A percentile compares a stretch with the other conserved stretches of the same genome.
Evolutionary conservation across 192 early-diverging fungal species (phyloP).

Genomic region (Coemansia sp.): DNA sequence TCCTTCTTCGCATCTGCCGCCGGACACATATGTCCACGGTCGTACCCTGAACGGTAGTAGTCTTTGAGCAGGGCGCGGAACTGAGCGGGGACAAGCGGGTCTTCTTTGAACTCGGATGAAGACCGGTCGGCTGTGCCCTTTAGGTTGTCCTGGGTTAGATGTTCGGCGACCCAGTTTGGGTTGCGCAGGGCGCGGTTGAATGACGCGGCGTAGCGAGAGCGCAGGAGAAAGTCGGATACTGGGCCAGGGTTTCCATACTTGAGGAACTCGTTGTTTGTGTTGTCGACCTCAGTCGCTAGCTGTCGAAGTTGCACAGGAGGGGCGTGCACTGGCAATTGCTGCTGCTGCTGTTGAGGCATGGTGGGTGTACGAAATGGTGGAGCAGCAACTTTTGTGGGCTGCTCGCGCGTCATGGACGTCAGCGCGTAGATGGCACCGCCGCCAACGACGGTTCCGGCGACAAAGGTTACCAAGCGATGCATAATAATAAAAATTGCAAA

Average conservation of each 20-base stretch:
- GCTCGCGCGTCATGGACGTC: constrained; percentile 7
- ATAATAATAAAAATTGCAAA: constrained; percentile 7
- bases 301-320: constrained; percentile 32
- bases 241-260: constrained; percentile 63
- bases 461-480: constrained; percentile 49
- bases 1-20: constrained; percentile 82
- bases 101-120: constrained; percentile 79
- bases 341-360: constrained; percentile 10
- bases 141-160: constrained; percentile 64
- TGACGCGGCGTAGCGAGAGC: constrained; percentile 72
- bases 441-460: constrained; percentile 45
- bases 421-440: constrained; percentile 46
- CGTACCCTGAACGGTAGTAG: constrained; percentile 81
- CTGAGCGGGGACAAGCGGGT: constrained; percentile 65
- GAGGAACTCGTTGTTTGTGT: constrained; percentile 41
- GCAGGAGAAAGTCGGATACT: constrained; percentile 70
- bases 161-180: constrained; percentile 79
- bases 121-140: constrained; percentile 60
- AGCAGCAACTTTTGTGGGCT: not conserved
- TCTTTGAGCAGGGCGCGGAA: constrained; percentile 80
- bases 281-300: not conserved
- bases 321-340: constrained; percentile 25
- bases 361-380: constrained; percentile 6
- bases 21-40: constrained; percentile 92
- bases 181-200: constrained; percentile 78